A percentile compares a stretch with the other conserved stretches of the same genome.
These are phyloP conservation scores for Colletotrichum liriopes DNA, from an alignment of 2,329 filamentous ascomycete species.

Conservation along the genomic window DNA sequence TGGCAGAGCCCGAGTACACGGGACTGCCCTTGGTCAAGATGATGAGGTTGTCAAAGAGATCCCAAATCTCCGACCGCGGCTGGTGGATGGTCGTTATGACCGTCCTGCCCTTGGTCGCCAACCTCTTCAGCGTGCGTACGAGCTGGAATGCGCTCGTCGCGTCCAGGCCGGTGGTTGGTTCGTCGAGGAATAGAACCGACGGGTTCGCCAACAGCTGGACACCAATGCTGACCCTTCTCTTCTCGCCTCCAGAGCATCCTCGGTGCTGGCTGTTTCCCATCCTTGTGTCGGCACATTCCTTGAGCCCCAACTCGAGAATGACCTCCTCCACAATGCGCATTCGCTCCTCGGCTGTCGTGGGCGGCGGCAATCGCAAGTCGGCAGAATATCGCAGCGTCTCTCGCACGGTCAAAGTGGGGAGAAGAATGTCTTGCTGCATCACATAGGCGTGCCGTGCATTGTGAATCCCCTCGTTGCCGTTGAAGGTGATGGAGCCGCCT, in stretches of 20 bases:
- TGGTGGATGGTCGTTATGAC: constrained; percentile 84
- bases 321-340: constrained; percentile 80
- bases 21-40: constrained; percentile 78
- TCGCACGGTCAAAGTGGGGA: constrained; percentile 81
- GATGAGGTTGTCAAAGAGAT: constrained; percentile 80
- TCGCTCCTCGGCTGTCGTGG: constrained; percentile 72
- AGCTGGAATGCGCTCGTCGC: constrained; percentile 84
- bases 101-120: constrained; percentile 79
- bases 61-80: constrained; percentile 85
- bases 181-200: constrained; percentile 83
- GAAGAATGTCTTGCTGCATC: constrained; percentile 82
- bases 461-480: constrained; percentile 68
- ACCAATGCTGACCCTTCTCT: constrained; percentile 82
- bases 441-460: constrained; percentile 77
- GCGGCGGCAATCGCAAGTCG: constrained; percentile 77
- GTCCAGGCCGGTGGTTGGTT: constrained; percentile 84
- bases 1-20: constrained; percentile 76
- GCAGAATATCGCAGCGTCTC: constrained; percentile 84
- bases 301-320: constrained; percentile 81
- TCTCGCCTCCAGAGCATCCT: constrained; percentile 85
- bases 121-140: constrained; percentile 76
- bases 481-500: constrained; percentile 73
- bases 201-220: constrained; percentile 86
- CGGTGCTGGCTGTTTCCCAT: constrained; percentile 81
- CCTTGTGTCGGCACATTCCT: constrained; percentile 82